Base-by-base conservation (phyloP, 768 basidiomycete genomes). In the Nidularia sp. region DNA sequence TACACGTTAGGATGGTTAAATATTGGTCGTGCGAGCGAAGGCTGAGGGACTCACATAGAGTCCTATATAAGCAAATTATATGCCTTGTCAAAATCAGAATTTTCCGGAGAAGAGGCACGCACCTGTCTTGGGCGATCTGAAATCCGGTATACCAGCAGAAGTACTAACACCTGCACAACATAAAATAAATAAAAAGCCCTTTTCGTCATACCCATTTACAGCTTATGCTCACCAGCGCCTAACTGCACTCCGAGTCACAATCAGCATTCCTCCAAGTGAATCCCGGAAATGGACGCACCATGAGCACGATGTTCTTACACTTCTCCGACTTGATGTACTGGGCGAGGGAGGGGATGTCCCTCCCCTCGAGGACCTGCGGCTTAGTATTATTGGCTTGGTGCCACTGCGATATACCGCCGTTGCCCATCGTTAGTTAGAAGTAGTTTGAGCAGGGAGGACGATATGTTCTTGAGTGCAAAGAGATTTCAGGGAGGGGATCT, bases 111-210 rank as follows among this genome's bases (percentile, higher is more conserved):
- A 29, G 25, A 29, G 25, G 13, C 44, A 62, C 80, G 57, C 55
- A 81, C 93, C 93, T 34, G 93, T 94, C 22, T 84, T 80, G 0
- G 90, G 89, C 7, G 88, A 90, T 55, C 94, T 74, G 65, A 95
- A 97, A 67, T 97, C 93, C 9, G 93, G 93, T 29, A 92, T 93
- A 5, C 89, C 89, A 50, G 89, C 89, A 31, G 86, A 77, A 5
- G 89, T 91, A 55, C 85, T 88, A 46, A 90, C 78, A 13, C 89
- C 88, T 85, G 4, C 18, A 13, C 25, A 29, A 29, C 25, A 29
- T 4, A 29, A 29, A 29, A 29, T 3, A 29, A 29, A 18, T 18
- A 29, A 29, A 3, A 29, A 29, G 25, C 25, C 25, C 25, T 29
- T 29, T 29, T 29, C 25, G 25, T 29, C 3, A 29, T 4, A 29